Evolutionary conservation across 257 asterid species (phyloP), one percentile per base, ranked within the genome.

Genomic region (Paulownia fortunei): DNA sequence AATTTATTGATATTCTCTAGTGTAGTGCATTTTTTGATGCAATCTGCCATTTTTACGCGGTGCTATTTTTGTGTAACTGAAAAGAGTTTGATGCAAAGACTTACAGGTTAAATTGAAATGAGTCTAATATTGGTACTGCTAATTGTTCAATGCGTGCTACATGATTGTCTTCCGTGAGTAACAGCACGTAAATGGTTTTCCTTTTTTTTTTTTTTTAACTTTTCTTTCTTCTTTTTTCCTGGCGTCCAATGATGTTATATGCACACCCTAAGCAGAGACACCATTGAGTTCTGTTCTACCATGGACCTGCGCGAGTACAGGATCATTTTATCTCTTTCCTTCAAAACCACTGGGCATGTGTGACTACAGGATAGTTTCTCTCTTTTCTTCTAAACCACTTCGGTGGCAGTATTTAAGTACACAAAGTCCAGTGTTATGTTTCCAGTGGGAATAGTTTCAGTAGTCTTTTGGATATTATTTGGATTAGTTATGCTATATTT

Each of bases 11-110:
- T 68, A 42, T 67, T 69, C 58, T 44, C 73, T 32, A 54, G 27
- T 46, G 34, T 36, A 32, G 21, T 69, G 19, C 16, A 32, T 67
- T 67, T 37, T 42, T 59, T 69, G 1, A 46, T 44, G 76, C 51
- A n/a, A 37, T 19, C 30, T 76, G 5, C 15, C 78, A 39, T 55
- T 36, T 21, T 11, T 8, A 6, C 8, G 52, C 8, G 36, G 19
- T 66, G 37, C 59, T 44, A 10, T 77, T 47, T 15, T 51, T 49
- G n/a, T 3, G 16, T 49, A 24, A 27, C 18, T 73, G 16, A 32
- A 76, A 61, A n/a, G 36, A 30, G 39, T 67, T 74, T 26, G 56
- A 47, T 64, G 44, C 19, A 23, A 54, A 27, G 56, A 46, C n/a
- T 24, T 66, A 42, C 12, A 12, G 5, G 26, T 58, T 67, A 11